A percentile compares a stretch with the other conserved stretches of the same genome.
Conservation (phyloP, 1,284 basidiomycete genomes). For the Trametes hirsuta region DNA sequence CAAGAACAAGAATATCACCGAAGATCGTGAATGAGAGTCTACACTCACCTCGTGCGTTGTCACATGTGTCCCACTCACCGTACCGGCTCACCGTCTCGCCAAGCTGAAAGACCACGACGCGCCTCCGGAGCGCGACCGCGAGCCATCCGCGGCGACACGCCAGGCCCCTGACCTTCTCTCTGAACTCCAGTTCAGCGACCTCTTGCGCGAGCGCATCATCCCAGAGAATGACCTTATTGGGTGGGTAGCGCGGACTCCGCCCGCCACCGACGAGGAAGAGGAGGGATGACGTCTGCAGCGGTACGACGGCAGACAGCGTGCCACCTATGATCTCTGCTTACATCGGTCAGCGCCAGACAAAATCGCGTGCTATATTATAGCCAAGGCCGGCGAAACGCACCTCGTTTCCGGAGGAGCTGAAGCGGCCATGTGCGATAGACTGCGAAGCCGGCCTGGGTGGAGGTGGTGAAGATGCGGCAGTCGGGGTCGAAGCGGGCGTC, state of each 20-base stretch:
- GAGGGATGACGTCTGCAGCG: constrained; percentile 83
- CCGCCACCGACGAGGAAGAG: constrained; percentile 92
- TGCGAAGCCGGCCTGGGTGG: constrained; percentile 85
- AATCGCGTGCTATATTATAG: not conserved
- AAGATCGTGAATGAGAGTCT: not conserved
- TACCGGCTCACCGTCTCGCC: constrained; percentile 62
- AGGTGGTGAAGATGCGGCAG: constrained; percentile 80
- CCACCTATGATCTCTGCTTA: constrained; percentile 73
- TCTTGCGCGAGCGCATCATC: constrained; percentile 77
- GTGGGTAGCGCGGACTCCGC: constrained; percentile 87
- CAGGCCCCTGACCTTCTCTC: constrained; percentile 83
- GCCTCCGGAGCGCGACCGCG: constrained; percentile 78
- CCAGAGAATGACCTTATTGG: constrained; percentile 94
- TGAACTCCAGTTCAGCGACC: constrained; percentile 91
- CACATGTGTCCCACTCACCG: constrained; percentile 87
- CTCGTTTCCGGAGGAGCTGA: constrained; percentile 76
- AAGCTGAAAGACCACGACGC: constrained; percentile 82
- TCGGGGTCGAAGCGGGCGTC: constrained; percentile 80
- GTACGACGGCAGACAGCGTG: constrained; percentile 77
- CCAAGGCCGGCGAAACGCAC: constrained; percentile 44
- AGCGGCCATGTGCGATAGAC: constrained; percentile 85
- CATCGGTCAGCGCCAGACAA: constrained; percentile 7
- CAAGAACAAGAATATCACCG: not conserved
- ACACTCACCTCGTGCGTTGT: constrained; percentile 81
- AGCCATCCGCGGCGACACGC: constrained; percentile 83